Percentiles rank a stretch among this genome's conserved stretches.
These are phyloP conservation scores for Coniochaeta hoffmannii DNA, from an alignment of 2,329 filamentous ascomycete genomes.

Conservation along the genomic window DNA sequence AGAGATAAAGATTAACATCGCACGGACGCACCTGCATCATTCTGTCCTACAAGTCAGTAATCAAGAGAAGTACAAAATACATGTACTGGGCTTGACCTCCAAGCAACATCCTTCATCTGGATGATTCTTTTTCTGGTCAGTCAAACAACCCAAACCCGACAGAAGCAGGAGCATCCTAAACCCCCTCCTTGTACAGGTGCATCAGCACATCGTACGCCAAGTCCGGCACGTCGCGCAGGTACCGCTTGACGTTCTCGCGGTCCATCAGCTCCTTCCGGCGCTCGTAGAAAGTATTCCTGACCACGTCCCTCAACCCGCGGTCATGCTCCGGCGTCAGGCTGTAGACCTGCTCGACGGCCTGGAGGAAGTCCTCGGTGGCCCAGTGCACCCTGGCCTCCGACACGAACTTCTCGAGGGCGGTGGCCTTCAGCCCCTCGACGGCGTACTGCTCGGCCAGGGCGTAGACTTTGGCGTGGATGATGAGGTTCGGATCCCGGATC, in stretches of 20 bases:
- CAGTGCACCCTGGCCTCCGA: conserved; percentile 5
- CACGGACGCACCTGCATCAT: too few species aligned
- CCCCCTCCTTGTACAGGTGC: background rate
- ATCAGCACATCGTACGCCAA: background rate
- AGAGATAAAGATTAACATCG: too few species aligned
- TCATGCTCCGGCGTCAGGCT: background rate
- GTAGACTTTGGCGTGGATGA: conserved; percentile 12
- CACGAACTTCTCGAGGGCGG: conserved; percentile 10
- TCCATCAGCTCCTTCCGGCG: background rate
- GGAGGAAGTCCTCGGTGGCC: conserved; percentile 9
- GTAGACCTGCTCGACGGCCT: conserved; percentile 9
- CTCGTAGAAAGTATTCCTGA: conserved; percentile 1
- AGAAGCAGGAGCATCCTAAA: background rate
- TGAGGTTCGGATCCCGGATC: conserved; percentile 5
- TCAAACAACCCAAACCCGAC: too few species aligned
- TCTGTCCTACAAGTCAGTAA: too few species aligned
- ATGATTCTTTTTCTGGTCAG: too few species aligned
- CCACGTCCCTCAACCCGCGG: conserved; percentile 8
- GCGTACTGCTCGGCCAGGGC: conserved; percentile 8
- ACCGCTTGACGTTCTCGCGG: background rate
- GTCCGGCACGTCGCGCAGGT: background rate
- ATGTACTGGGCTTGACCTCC: too few species aligned
- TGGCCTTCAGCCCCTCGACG: conserved; percentile 8
- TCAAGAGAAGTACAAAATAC: too few species aligned
- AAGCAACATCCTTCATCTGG: too few species aligned